phyloP scores from a whole-genome alignment of 1,284 basidiomycete species.

The Cryptococcus deneoformans region DNA sequence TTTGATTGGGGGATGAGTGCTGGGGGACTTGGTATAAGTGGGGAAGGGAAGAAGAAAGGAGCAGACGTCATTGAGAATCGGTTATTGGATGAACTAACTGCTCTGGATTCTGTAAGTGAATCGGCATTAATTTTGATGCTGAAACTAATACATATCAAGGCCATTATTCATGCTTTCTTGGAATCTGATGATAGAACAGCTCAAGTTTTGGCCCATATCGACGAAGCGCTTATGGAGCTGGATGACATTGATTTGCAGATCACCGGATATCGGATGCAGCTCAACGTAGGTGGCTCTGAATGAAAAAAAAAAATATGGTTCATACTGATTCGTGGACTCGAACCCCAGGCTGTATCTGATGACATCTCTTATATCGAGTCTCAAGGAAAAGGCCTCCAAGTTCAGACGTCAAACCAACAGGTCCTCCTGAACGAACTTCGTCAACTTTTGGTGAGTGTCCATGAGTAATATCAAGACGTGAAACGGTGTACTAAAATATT shows the following conservation, averaged over 20 bases:
- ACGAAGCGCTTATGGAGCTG: slow-evolving; percentile 78
- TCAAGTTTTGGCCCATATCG: slow-evolving; percentile 82
- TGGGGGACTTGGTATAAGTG: slow-evolving; percentile 10
- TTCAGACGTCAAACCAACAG: slow-evolving; percentile 94
- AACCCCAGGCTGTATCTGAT: slow-evolving; percentile 75
- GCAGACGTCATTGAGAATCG: slow-evolving; percentile 85
- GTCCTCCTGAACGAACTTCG: slow-evolving; percentile 76
- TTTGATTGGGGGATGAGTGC: slow-evolving; percentile 81
- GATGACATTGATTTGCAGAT: slow-evolving; percentile 83
- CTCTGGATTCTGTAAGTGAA: slow-evolving; percentile 75
- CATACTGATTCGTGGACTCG: background rate
- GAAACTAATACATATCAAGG: slow-evolving; percentile 54
- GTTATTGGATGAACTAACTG: slow-evolving; percentile 79
- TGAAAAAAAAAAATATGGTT: background rate
- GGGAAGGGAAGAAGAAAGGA: slow-evolving; percentile 51
- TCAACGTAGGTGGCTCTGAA: slow-evolving; percentile 64
- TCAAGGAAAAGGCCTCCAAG: slow-evolving; percentile 94
- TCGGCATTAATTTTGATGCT: background rate
- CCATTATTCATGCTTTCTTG: slow-evolving; percentile 95
- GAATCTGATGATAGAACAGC: slow-evolving; percentile 82
- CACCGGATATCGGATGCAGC: slow-evolving; percentile 87
- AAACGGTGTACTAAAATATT: background rate
- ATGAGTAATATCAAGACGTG: background rate
- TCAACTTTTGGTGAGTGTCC: slow-evolving; percentile 67
- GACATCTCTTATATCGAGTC: slow-evolving; percentile 96